Conservation (phyloP, 1,284 basidiomycete genomes). For the Chondrostereum purpureum region DNA sequence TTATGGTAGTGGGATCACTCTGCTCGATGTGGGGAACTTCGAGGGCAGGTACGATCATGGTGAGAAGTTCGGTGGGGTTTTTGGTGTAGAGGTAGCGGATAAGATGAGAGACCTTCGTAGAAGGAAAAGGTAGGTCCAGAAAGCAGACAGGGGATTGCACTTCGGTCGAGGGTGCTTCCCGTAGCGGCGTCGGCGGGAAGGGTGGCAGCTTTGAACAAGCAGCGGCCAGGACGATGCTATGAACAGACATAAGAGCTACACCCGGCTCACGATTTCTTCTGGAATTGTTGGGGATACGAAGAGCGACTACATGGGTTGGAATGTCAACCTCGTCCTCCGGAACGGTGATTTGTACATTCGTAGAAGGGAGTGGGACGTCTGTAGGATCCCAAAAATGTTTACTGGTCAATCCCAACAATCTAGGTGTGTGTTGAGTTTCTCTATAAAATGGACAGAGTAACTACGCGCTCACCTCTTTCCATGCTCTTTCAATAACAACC, state of each 20-base stretch:
- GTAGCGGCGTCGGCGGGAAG: constrained; percentile 22
- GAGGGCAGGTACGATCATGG: constrained; percentile 9
- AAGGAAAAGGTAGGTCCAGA: constrained; percentile 40
- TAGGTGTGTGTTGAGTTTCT: too few species aligned
- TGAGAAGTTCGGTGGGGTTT: constrained; percentile 29
- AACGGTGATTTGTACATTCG: constrained; percentile 30
- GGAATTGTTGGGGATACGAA: constrained; percentile 23
- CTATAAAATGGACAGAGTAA: too few species aligned
- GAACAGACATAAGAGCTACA: constrained; percentile 41
- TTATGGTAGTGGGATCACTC: constrained; percentile 6
- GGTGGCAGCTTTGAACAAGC: constrained; percentile 40
- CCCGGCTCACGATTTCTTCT: constrained; percentile 16
- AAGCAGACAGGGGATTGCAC: constrained; percentile 16
- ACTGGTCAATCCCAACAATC: too few species aligned
- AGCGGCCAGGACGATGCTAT: constrained; percentile 41
- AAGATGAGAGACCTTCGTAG: constrained; percentile 38
- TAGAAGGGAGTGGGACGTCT: constrained; percentile 27
- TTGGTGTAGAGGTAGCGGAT: constrained; percentile 46
- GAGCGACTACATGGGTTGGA: constrained; percentile 41
- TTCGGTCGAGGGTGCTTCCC: constrained; percentile 10
- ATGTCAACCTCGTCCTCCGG: too few species aligned
- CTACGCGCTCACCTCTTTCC: constrained; percentile 12
- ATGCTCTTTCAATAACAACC: constrained; percentile 18
- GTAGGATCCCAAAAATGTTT: constrained; percentile 17
- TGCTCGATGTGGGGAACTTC: constrained; percentile 27